These are phyloP conservation scores for Arabidopsis hybrid DNA, from an alignment of 441 rosid genomes.

Conservation along the genomic window DNA sequence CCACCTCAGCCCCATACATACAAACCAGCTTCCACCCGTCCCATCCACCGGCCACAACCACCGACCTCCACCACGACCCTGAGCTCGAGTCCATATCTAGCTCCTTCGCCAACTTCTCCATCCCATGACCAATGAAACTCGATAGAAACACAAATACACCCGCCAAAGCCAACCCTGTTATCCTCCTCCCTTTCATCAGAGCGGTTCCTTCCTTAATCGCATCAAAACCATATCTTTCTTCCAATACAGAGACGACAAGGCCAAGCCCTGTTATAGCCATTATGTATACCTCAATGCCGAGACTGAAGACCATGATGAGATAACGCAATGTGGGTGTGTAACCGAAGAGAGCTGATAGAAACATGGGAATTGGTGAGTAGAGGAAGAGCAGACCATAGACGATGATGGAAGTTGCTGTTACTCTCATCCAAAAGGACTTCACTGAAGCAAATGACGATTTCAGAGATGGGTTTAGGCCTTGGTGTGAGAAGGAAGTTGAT, in stretches of 20 bases:
- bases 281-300: slow-evolving; percentile 52
- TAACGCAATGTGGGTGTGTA: slow-evolving; percentile 38
- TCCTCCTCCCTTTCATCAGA: slow-evolving; percentile 63
- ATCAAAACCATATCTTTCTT: slow-evolving; percentile 62
- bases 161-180: slow-evolving; percentile 60
- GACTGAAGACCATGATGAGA: slow-evolving; percentile 38
- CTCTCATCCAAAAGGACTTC: slow-evolving; percentile 53
- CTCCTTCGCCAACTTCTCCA: slow-evolving; percentile 54
- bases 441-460: slow-evolving; percentile 44
- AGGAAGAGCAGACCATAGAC: slow-evolving; percentile 54
- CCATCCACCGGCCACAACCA: slow-evolving; percentile 46
- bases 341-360: slow-evolving; percentile 42
- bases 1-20: slow-evolving; percentile 58
- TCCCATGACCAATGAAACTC: slow-evolving; percentile 56
- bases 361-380: slow-evolving; percentile 48
- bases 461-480: slow-evolving; percentile 41
- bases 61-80: slow-evolving; percentile 49
- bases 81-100: slow-evolving; percentile 35
- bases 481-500: slow-evolving; percentile 47
- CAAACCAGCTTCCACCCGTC: slow-evolving; percentile 49
- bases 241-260: slow-evolving; percentile 65
- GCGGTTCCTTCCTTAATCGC: slow-evolving; percentile 57
- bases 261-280: slow-evolving; percentile 65
- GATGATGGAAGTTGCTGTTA: slow-evolving; percentile 59
- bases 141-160: slow-evolving; percentile 54